Evolutionary conservation across 352 stramenopile species (phyloP).

Genomic region (Phytopythium cucurbitacearum): DNA sequence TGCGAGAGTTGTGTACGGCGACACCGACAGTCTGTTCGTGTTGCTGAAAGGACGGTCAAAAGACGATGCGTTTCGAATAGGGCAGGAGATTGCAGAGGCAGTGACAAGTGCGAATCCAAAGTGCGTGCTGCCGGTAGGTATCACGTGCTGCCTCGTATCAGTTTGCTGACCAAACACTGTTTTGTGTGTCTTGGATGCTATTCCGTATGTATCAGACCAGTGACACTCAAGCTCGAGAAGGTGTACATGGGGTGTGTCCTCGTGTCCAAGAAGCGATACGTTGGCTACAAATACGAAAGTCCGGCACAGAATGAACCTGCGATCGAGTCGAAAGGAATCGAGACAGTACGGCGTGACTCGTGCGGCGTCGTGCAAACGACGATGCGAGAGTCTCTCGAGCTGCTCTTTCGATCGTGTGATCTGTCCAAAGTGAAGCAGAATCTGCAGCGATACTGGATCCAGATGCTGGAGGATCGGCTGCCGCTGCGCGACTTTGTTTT

Average conservation of each 20-base stretch:
- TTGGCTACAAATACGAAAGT: slow-evolving; percentile 84
- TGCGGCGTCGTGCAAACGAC: slow-evolving; percentile 83
- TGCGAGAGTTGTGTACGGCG: slow-evolving; percentile 93
- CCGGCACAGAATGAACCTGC: slow-evolving; percentile 35
- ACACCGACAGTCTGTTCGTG: slow-evolving; percentile 99
- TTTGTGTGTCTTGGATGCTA: neutral
- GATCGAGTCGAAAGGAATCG: slow-evolving; percentile 91
- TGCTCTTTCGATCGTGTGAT: slow-evolving; percentile 67
- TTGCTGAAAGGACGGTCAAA: slow-evolving; percentile 92
- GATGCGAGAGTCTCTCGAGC: slow-evolving; percentile 60
- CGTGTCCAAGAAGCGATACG: slow-evolving; percentile 95
- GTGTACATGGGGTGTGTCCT: slow-evolving; percentile 92
- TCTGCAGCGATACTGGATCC: slow-evolving; percentile 58
- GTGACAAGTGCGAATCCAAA: slow-evolving; percentile 87
- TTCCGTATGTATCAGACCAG: slow-evolving; percentile 29
- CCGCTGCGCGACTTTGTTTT: slow-evolving; percentile 81
- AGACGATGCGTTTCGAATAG: slow-evolving; percentile 93
- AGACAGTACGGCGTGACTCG: slow-evolving; percentile 91
- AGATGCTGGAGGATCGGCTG: slow-evolving; percentile 62
- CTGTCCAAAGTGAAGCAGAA: slow-evolving; percentile 63
- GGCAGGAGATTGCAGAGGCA: slow-evolving; percentile 84
- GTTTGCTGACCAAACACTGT: too few relatives aligned
- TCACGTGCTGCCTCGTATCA: too few relatives aligned
- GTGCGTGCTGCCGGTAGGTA: slow-evolving; percentile 14
- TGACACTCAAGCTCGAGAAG: slow-evolving; percentile 87